These are phyloP conservation scores for Liquidambar formosana DNA, from an alignment of 164 flowering plant genomes.

Conservation along the genomic window DNA sequence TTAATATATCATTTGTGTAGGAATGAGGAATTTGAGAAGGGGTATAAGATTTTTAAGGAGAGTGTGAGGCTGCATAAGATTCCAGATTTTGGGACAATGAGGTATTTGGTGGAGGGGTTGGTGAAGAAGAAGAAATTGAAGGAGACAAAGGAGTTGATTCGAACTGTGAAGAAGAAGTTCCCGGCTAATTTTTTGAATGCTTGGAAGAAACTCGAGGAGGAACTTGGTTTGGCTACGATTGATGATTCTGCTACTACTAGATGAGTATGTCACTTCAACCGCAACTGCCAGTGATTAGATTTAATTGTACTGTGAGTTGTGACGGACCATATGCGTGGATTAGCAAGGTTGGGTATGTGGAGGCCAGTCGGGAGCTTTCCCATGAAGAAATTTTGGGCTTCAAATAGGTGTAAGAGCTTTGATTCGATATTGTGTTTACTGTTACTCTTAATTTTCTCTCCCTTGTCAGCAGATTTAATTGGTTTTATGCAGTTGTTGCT, in stretches of 20 bases:
- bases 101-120: constrained; percentile 62
- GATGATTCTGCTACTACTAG: constrained; percentile 2
- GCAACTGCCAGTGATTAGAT: not conserved
- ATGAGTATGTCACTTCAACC: not conserved
- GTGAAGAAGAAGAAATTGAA: constrained; percentile 42
- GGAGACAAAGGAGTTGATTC: constrained; percentile 57
- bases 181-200: constrained; percentile 52
- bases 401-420: not conserved
- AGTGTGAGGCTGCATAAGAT: constrained; percentile 59
- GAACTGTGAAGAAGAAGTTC: constrained; percentile 61
- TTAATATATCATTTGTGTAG: constrained; percentile 47
- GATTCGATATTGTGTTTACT: not conserved
- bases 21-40: constrained; percentile 44
- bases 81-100: constrained; percentile 60
- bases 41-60: constrained; percentile 56
- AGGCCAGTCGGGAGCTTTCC: not conserved
- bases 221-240: constrained; percentile 52
- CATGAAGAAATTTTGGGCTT: not conserved
- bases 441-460: not conserved
- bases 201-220: constrained; percentile 65
- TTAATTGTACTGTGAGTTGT: not conserved
- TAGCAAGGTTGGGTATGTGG: not conserved
- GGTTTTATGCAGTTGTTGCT: not conserved
- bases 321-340: not conserved
- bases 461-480: not conserved